Conservation (phyloP, 73 alveolate genomes). For the Tetrahymena malaccensis region DNA sequence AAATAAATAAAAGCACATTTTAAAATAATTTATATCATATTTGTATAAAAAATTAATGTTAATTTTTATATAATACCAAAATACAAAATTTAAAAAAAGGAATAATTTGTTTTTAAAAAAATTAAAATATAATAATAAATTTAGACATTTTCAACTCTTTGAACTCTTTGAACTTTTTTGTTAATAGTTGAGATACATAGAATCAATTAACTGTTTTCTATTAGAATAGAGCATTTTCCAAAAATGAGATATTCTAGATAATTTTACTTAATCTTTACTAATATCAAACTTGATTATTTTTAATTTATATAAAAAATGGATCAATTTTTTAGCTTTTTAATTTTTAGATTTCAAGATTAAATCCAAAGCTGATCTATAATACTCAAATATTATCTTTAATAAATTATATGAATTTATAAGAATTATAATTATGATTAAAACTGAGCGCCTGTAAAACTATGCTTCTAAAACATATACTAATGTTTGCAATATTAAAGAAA, state of each 20-base stretch:
- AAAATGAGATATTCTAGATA: neutral
- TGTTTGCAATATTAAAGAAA: neutral
- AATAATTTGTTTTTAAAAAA: too few species aligned
- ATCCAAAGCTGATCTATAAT: neutral
- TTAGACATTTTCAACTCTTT: too few species aligned
- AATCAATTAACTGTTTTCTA: neutral
- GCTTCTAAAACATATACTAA: neutral
- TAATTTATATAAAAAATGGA: neutral
- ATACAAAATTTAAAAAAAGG: too few species aligned
- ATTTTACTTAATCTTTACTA: neutral
- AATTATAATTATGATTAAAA: too few species aligned
- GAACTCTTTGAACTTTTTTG: neutral
- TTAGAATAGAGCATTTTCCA: neutral
- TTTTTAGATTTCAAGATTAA: neutral
- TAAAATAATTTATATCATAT: too few species aligned
- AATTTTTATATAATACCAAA: too few species aligned
- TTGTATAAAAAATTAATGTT: too few species aligned
- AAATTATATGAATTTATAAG: too few species aligned
- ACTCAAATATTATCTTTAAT: neutral
- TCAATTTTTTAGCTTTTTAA: neutral
- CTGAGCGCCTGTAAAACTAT: neutral
- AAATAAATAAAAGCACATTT: too few species aligned
- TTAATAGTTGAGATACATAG: neutral
- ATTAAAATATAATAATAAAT: too few species aligned
- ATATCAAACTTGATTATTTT: neutral